phyloP scores from a whole-genome alignment of 2,329 filamentous ascomycete species.

The Phaeosphaeria sp. region DNA sequence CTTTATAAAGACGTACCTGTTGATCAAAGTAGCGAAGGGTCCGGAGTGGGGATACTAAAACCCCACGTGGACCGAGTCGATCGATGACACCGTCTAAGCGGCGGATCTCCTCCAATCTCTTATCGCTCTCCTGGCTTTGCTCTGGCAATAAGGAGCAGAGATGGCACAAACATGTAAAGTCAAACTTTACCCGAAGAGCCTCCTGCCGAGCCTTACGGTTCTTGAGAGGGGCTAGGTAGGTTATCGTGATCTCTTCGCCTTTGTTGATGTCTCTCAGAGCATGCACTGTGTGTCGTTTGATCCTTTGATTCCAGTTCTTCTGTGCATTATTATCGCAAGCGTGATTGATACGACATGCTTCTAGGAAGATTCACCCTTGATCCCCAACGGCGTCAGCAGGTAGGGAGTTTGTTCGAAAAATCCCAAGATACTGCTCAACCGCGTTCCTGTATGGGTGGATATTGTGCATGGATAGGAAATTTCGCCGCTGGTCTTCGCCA shows the following conservation, averaged over 20 bases:
- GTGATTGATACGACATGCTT: slow-evolving; percentile 49
- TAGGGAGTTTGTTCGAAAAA: slow-evolving; percentile 42
- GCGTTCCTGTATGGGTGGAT: slow-evolving; percentile 21
- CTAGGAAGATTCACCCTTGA: slow-evolving; percentile 41
- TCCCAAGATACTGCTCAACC: slow-evolving; percentile 19
- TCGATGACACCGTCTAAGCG: slow-evolving; percentile 30
- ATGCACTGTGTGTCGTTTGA: slow-evolving; percentile 16
- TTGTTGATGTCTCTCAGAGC: slow-evolving; percentile 31
- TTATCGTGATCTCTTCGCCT: slow-evolving; percentile 47
- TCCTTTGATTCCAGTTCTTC: slow-evolving; percentile 44
- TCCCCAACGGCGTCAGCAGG: slow-evolving; percentile 31
- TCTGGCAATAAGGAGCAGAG: slow-evolving; percentile 46
- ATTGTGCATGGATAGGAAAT: slow-evolving; percentile 40
- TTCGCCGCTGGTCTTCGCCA: slow-evolving; percentile 24
- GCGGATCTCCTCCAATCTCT: slow-evolving; percentile 27
- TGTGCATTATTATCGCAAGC: slow-evolving; percentile 47
- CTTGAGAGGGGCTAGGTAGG: slow-evolving; percentile 12
- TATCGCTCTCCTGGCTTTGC: slow-evolving; percentile 42
- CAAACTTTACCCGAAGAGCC: slow-evolving; percentile 31
- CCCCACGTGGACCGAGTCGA: slow-evolving; percentile 10
- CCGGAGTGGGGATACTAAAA: slow-evolving; percentile 9
- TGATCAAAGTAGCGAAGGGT: slow-evolving; percentile 32
- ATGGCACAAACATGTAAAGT: slow-evolving; percentile 45
- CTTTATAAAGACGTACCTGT: slow-evolving; percentile 32
- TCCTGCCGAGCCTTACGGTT: neutral